A percentile compares a stretch with the other conserved stretches of the same genome.
Evolutionary conservation across 2,329 filamentous ascomycete species (phyloP).

Genomic region (Fusarium dlaminii): DNA sequence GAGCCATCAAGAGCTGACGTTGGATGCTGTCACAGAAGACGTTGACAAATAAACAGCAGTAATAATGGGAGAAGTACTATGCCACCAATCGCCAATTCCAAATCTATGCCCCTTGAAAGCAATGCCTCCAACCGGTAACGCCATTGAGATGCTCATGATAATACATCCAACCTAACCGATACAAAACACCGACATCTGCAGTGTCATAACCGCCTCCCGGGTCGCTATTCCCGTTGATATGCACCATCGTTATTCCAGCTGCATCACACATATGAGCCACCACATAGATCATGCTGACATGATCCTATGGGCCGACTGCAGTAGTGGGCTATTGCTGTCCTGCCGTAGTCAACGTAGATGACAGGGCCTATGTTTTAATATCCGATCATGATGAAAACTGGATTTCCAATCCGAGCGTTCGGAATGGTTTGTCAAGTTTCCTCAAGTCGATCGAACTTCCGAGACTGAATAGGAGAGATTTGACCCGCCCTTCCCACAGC

Average conservation of each 20-base stretch:
- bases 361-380: background rate
- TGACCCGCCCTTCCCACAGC: conserved; percentile 91
- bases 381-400: conserved; percentile 78
- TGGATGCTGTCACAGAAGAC: background rate
- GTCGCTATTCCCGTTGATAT: conserved; percentile 13
- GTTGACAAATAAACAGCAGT: background rate
- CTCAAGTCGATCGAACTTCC: conserved; percentile 86
- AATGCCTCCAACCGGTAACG: conserved; percentile 20
- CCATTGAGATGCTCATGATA: conserved; percentile 27
- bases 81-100: background rate
- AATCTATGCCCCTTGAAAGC: conserved; percentile 1
- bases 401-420: conserved; percentile 79
- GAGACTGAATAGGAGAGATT: conserved; percentile 91
- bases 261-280: conserved; percentile 5
- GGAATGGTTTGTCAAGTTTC: conserved; percentile 78
- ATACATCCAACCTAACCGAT: background rate
- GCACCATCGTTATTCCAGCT: background rate
- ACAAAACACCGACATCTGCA: background rate
- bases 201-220: background rate
- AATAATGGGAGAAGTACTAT: background rate
- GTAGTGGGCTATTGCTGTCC: background rate
- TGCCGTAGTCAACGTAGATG: background rate
- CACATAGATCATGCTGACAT: conserved; percentile 9
- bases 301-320: conserved; percentile 12
- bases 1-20: background rate